Conservation (phyloP, 345 rosid species). For the Acer yangbiense region DNA sequence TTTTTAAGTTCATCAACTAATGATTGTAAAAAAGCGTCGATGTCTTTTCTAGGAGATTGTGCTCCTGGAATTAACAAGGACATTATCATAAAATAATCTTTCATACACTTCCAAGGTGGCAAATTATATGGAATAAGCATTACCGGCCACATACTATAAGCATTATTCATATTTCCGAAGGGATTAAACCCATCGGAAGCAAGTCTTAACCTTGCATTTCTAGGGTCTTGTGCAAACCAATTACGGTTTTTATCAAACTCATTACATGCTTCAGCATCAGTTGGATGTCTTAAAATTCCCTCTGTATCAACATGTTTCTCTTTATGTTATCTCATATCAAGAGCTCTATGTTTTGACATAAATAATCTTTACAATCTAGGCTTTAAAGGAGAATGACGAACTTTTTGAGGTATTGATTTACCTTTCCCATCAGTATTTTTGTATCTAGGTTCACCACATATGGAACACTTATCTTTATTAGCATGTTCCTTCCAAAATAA, state of each 20-base stretch:
- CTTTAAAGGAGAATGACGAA: conserved; percentile 13
- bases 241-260: background rate
- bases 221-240: background rate
- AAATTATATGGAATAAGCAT: conserved; percentile 17
- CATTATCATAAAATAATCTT: background rate
- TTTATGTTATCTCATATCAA: conserved; percentile 13
- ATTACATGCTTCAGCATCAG: conserved; percentile 5
- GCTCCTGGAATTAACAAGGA: conserved; percentile 2
- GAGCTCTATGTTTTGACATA: background rate
- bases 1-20: conserved; percentile 15
- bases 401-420: conserved; percentile 7
- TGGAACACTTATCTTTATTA: background rate
- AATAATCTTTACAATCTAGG: conserved; percentile 4
- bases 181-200: conserved; percentile 10
- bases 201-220: background rate
- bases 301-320: background rate
- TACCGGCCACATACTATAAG: conserved; percentile 11
- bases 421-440: background rate
- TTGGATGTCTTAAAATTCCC: background rate
- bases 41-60: background rate
- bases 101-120: conserved; percentile 13
- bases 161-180: background rate
- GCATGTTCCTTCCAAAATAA: conserved; percentile 4
- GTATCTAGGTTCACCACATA: background rate
- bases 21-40: background rate